phyloP scores from a whole-genome alignment of 495 filamentous ascomycete genomes.

The Tuber umbilicatum region DNA sequence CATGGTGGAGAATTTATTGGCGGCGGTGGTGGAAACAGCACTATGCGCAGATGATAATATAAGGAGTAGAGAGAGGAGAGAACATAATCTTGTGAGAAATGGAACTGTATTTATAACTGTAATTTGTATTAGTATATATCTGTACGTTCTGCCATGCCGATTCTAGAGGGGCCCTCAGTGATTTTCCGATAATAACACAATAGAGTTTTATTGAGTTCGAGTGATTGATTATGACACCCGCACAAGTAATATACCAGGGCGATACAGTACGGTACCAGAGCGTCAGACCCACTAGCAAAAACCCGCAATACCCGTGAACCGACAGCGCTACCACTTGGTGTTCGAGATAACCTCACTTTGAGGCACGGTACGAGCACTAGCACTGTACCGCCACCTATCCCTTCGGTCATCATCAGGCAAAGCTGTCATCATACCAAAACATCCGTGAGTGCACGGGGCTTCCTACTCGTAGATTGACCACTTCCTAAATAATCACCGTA shows the following conservation, averaged over 20 bases:
- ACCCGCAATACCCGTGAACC: neutral
- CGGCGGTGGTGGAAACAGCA: conserved; percentile 12
- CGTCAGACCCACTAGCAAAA: neutral
- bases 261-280: neutral
- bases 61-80: neutral
- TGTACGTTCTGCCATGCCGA: neutral
- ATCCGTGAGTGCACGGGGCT: neutral
- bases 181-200: neutral
- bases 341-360: neutral
- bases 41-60: neutral
- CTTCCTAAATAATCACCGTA: neutral
- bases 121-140: conserved; percentile 5
- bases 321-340: neutral
- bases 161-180: neutral
- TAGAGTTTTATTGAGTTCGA: neutral
- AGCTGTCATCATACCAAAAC: too few relatives aligned
- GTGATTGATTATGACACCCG: neutral
- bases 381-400: neutral
- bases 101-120: neutral
- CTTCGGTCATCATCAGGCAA: neutral
- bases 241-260: neutral
- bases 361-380: neutral
- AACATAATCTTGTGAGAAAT: neutral
- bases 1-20: conserved; percentile 27
- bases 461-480: too few relatives aligned